A percentile compares a stretch with the other conserved stretches of the same genome.
These are phyloP conservation scores for Aspergillus floridensis DNA, from an alignment of 2,329 filamentous ascomycete genomes.

Conservation along the genomic window DNA sequence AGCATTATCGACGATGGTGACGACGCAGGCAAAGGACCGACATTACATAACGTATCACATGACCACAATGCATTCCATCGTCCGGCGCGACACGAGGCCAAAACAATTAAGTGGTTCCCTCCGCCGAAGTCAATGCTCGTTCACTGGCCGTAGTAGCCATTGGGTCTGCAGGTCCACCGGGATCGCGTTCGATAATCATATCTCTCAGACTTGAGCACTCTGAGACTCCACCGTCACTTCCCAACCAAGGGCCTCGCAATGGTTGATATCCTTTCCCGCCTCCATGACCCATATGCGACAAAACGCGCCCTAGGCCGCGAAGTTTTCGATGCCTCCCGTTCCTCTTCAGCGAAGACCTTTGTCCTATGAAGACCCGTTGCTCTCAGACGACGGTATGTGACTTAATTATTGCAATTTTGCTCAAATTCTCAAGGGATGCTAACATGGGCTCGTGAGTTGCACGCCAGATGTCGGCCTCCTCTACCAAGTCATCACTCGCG, in stretches of 20 bases:
- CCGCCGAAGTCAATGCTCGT: slow-evolving; percentile 2
- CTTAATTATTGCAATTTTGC: not conserved
- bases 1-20: not conserved
- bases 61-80: slow-evolving; percentile 13
- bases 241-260: slow-evolving; percentile 34
- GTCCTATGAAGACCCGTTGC: slow-evolving; percentile 44
- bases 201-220: slow-evolving; percentile 7
- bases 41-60: slow-evolving; percentile 19
- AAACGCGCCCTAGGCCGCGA: slow-evolving; percentile 46
- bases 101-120: not conserved
- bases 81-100: slow-evolving; percentile 19
- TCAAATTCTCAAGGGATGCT: not conserved
- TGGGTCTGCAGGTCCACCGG: slow-evolving; percentile 6
- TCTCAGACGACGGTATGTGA: slow-evolving; percentile 60
- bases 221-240: slow-evolving; percentile 5
- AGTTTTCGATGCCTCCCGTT: slow-evolving; percentile 52
- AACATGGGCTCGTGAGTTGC: not conserved
- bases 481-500: slow-evolving; percentile 71
- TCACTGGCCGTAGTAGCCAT: slow-evolving; percentile 8
- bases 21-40: not conserved
- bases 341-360: slow-evolving; percentile 41
- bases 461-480: slow-evolving; percentile 71
- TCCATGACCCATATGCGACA: slow-evolving; percentile 44
- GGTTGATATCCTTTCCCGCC: slow-evolving; percentile 37
- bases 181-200: slow-evolving; percentile 5